Percentiles rank a stretch among this genome's conserved stretches.
Evolutionary conservation across 768 basidiomycete genomes (phyloP).

Genomic region (Suillus ampliporus): DNA sequence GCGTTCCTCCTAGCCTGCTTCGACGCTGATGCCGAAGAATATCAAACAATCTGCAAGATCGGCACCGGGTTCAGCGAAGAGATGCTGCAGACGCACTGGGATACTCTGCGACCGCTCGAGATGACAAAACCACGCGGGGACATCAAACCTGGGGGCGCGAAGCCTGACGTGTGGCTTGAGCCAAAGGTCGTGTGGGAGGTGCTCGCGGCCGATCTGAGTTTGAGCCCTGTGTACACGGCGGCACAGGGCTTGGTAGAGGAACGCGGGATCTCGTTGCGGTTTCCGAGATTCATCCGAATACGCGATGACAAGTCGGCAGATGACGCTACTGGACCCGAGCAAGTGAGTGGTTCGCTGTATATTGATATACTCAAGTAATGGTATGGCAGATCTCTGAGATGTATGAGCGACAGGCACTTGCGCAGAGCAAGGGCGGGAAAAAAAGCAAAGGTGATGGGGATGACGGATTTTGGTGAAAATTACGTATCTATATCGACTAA

Average conservation of each 20-base stretch:
- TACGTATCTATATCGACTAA: conserved; percentile 9
- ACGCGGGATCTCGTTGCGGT: conserved; percentile 93
- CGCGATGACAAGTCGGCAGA: conserved; percentile 94
- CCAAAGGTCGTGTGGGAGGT: conserved; percentile 99
- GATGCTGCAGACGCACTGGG: conserved; percentile 77
- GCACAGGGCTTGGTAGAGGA: conserved; percentile 90
- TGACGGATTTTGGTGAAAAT: conserved; percentile 77
- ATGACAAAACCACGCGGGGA: conserved; percentile 73
- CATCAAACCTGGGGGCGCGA: conserved; percentile 88
- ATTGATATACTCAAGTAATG: conserved; percentile 10
- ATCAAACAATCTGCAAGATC: conserved; percentile 98
- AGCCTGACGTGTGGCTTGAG: conserved; percentile 98
- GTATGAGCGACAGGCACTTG: conserved; percentile 88
- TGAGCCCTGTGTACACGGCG: conserved; percentile 97
- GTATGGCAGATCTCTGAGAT: conserved; percentile 82
- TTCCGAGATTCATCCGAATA: conserved; percentile 91
- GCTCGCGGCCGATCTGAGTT: conserved; percentile 92
- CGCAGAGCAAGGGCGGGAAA: conserved; percentile 74
- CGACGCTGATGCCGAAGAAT: conserved; percentile 92
- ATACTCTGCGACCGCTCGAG: conserved; percentile 82
- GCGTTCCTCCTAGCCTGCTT: conserved; percentile 98
- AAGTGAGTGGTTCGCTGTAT: conserved; percentile 53
- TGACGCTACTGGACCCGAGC: conserved; percentile 92
- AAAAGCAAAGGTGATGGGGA: conserved; percentile 66
- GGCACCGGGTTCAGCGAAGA: conserved; percentile 99